Evolutionary conservation across 805 yeast species (phyloP).

Genomic region (Saturnispora kantuleensis): DNA sequence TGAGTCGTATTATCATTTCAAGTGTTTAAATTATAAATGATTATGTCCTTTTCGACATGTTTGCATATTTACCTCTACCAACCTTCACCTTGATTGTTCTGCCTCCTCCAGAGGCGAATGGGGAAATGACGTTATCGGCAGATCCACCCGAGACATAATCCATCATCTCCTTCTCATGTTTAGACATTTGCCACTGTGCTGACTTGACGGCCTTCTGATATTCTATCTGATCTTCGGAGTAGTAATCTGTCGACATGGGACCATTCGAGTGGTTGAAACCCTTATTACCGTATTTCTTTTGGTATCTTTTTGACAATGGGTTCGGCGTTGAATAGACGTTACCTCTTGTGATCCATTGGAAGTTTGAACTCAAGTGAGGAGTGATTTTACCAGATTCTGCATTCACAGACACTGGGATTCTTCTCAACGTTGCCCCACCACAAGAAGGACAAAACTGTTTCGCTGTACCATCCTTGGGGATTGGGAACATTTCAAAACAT

Average conservation of each 20-base stretch:
- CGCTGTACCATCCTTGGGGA: constrained; percentile 65
- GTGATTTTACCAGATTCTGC: constrained; percentile 69
- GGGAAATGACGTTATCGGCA: constrained; percentile 78
- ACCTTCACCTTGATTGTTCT: constrained; percentile 59
- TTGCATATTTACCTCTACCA: constrained; percentile 79
- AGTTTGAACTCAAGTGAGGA: constrained; percentile 82
- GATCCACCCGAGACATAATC: constrained; percentile 95
- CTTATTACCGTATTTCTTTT: constrained; percentile 64
- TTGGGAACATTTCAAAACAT: constrained; percentile 75
- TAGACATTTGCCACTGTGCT: constrained; percentile 77
- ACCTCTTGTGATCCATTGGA: constrained; percentile 91
- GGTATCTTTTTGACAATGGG: constrained; percentile 76
- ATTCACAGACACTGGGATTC: constrained; percentile 86
- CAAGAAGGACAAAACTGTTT: constrained; percentile 90
- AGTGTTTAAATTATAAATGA: too few relatives aligned
- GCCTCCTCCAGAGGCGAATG: constrained; percentile 64
- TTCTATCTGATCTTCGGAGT: constrained; percentile 92
- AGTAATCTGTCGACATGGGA: constrained; percentile 42
- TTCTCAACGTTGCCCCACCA: constrained; percentile 83
- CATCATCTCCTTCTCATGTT: constrained; percentile 74
- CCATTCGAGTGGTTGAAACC: constrained; percentile 64
- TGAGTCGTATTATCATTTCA: too few relatives aligned
- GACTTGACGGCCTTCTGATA: constrained; percentile 80
- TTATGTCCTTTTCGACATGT: constrained; percentile 22
- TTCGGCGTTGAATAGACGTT: constrained; percentile 71